A percentile compares a stretch with the other conserved stretches of the same genome.
phyloP scores from a whole-genome alignment of 2,329 filamentous ascomycete genomes.

The Zymoseptoria crescenta region DNA sequence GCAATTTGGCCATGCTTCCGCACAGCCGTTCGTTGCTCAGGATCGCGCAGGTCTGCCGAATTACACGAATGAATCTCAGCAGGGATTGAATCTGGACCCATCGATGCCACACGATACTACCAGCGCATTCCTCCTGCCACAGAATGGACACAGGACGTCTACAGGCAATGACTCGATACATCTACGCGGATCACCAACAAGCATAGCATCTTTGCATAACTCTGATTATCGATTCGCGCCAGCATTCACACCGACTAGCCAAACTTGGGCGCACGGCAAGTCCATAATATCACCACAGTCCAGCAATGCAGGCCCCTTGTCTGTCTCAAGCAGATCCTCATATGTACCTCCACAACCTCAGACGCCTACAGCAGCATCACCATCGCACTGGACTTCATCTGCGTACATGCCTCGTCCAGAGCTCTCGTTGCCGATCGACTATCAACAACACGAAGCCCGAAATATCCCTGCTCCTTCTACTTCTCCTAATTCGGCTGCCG shows the following conservation, averaged over 20 bases:
- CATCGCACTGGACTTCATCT: slow-evolving; percentile 11
- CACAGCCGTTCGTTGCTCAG: not conserved
- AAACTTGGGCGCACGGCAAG: slow-evolving; percentile 2
- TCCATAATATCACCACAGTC: not conserved
- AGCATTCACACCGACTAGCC: not conserved
- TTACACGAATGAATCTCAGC: not conserved
- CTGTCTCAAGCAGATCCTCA: slow-evolving; percentile 4
- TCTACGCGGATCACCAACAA: not conserved
- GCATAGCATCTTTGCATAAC: not conserved
- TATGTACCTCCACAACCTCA: slow-evolving; percentile 7
- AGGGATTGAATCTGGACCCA: not conserved
- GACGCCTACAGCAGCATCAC: slow-evolving; percentile 1
- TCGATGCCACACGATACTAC: not conserved
- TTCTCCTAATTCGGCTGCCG: not conserved
- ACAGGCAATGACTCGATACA: not conserved
- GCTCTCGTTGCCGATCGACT: slow-evolving; percentile 15
- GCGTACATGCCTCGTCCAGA: slow-evolving; percentile 18
- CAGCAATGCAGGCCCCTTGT: slow-evolving; percentile 1
- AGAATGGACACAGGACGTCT: not conserved
- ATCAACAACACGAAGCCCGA: not conserved
- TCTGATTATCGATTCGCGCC: not conserved
- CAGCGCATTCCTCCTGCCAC: not conserved
- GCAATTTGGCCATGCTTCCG: not conserved
- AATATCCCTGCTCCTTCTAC: not conserved
- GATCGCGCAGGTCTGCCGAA: not conserved